Evolutionary conservation across 768 basidiomycete species (phyloP).

Genomic region (Trametes meyenii): DNA sequence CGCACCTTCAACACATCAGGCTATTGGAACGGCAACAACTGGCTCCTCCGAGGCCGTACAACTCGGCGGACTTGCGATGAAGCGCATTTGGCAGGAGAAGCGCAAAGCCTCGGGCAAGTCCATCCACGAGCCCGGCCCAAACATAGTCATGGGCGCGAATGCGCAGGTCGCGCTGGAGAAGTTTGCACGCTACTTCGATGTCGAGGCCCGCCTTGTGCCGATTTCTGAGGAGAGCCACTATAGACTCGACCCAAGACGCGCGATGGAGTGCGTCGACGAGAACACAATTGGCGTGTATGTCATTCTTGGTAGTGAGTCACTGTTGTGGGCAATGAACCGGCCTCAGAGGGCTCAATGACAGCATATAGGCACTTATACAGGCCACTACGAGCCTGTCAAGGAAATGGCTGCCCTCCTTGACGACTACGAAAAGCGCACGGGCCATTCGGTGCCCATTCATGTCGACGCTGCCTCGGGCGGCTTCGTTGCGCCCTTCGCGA

Average conservation of each 20-base stretch:
- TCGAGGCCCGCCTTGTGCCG: conserved; percentile 66
- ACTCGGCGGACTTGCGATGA: conserved; percentile 73
- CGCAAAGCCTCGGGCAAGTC: conserved; percentile 67
- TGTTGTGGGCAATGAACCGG: not conserved
- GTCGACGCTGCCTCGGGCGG: conserved; percentile 67
- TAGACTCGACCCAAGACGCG: conserved; percentile 70
- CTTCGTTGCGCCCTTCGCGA: conserved; percentile 65
- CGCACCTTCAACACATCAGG: conserved; percentile 53
- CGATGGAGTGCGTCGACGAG: conserved; percentile 68
- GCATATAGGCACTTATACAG: conserved; percentile 46
- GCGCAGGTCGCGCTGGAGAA: conserved; percentile 74
- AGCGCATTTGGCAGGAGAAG: conserved; percentile 69
- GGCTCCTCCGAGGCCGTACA: conserved; percentile 75
- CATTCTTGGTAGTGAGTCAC: conserved; percentile 50
- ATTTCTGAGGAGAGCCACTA: conserved; percentile 69
- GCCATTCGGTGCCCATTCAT: conserved; percentile 41
- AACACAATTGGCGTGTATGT: conserved; percentile 74
- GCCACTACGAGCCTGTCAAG: conserved; percentile 76
- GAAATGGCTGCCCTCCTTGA: conserved; percentile 78
- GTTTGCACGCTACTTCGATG: conserved; percentile 69
- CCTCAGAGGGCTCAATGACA: not conserved
- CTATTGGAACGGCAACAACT: conserved; percentile 71
- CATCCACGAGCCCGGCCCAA: conserved; percentile 67
- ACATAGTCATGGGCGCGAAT: conserved; percentile 68
- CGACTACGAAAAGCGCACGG: conserved; percentile 52